Evolutionary conservation across 2,329 filamentous ascomycete genomes (phyloP), one percentile per base, ranked within the genome.

Genomic region (Alternaria panax): DNA sequence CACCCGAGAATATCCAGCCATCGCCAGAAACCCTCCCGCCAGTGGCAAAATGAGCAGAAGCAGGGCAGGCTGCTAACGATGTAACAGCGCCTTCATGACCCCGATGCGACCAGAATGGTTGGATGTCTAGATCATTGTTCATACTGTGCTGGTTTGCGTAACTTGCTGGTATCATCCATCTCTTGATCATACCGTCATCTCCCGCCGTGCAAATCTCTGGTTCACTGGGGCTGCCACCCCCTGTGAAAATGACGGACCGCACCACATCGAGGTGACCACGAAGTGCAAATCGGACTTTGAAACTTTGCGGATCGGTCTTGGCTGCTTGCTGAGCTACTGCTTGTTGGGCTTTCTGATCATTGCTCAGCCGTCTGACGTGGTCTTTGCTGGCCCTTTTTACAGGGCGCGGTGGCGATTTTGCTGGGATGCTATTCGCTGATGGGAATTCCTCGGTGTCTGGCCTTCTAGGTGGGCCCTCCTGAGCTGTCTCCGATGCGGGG

Each of bases 1-100:
- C 95, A 61, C 95, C 95, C 5, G 94, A 98, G 79, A 99, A 99
- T 66, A 99, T 93, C 95, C 95, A 99, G 27, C 95, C 95, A 70
- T 98, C 95, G 30, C 94, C 94, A 69, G 91, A 88, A 7, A 92
- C 92, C 63, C 93, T 88, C 7, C 93, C 93, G 34, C 93, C 92
- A 18, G 92, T 96, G 7, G 92, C 91, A 75, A 97, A 97, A 73
- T 92, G 95, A 25, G 92, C 91, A 2, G 92, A 90, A 2, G 92
- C 89, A 2, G 92, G 93, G 84, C 92, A 97, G 4, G 94, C 91
- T 0, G 94, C 90, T 25, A 99, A 81, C 42, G 88, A 92, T 40
- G 96, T 91, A 2, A 99, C 93, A 2, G 93, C 88, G 3, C 95
- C 94, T n/a, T 89, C 87, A 74, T 99, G 95, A 9, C 95, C 95